Evolutionary conservation across 2,329 filamentous ascomycete genomes (phyloP), one percentile per base, ranked within the genome.

Genomic region (Fusarium sp.): DNA sequence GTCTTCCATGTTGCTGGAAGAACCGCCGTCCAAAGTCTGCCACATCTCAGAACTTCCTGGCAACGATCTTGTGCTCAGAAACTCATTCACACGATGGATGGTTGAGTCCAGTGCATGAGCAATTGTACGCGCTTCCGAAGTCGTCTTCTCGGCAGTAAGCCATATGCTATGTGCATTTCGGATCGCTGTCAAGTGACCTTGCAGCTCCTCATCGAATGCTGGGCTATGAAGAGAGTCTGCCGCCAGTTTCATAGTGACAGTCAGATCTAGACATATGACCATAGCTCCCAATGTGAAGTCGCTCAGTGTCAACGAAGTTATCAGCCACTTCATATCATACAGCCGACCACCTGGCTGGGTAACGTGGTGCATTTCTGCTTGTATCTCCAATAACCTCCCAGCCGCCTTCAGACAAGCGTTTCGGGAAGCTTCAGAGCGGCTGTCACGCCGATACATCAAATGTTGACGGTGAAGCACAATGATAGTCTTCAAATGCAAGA

Each of bases 211-310:
- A 1, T 47, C 3, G 0, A 42, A 30, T 10, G 2, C 8, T 32
- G 8, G 45, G 0, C 0, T 0, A 6, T 18, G 14, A 1, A 4
- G 6, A 13, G 1, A 66, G 24, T 22, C 65, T 46, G 6, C 48
- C 12, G 14, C 53, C 18, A 20, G 42, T 37, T 27, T 34, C 51
- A 77, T 69, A 20, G 53, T 61, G 4, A 78, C 55, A 0, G 76
- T 77, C 0, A 79, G 54, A 22, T 79, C 75, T 0, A 86, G 70
- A 57, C 83, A 87, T 5, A 87, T 71, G 16, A 87, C 81, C 81
- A 86, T 86, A 10, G 82, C 81, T 0, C 85, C 85, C 2, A 87
- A 78, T 3, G 87, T 77, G 45, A 84, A 86, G 57, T 87, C 84
- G n/a, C 84, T 81, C 44, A 78, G 77, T 0, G 82, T 79, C 18